Evolutionary conservation across 75 land plant species (phyloP), one percentile per base, ranked within the genome.

Genomic region (Cunninghamia lanceolata): DNA sequence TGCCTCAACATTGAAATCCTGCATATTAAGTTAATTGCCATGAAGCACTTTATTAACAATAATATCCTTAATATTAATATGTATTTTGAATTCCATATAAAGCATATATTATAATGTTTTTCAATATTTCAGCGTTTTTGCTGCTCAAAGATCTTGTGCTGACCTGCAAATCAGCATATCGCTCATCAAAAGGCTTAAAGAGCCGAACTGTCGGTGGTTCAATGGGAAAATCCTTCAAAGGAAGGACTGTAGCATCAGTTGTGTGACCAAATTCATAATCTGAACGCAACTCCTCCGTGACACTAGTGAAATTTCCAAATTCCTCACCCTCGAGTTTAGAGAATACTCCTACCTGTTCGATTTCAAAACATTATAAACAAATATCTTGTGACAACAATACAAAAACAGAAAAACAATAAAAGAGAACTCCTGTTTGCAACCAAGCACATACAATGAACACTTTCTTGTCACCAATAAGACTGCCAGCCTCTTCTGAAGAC

Each of bases 201-300:
- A 98, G 87, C 53, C 99, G 91, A 85, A 98, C 90, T 34, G 89
- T 30, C 9, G 99, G 99, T 30, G 89, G 88, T 19, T 82, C 68
- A 14, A 94, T 88, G 9, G 91, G 88, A 50, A 88, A 86, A 38
- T 94, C 95, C 35, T 95, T 96, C 14, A 90, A 89, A 9, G 99
- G 99, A 84, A 96, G 92, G 54, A 91, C 81, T 19, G 93, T 90
- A 76, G 91, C 91, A 87, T 96, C 94, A 40, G 86, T 82, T 16
- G 99, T 98, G 82, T 98, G 99, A 56, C 90, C 91, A 87, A 96
- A 98, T 53, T 90, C 94, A 89, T 94, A 96, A 36, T 98, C 99
- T 53, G 94, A 89, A 36, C 99, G 93, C 84, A 98, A 84, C 75
- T 89, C 92, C 79, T 96, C 97, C 50, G 99, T 94, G 15, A 94